A percentile compares a stretch with the other conserved stretches of the same genome.
Conservation (phyloP, 208 protist genomes). For the Leishmania tropica region DNA sequence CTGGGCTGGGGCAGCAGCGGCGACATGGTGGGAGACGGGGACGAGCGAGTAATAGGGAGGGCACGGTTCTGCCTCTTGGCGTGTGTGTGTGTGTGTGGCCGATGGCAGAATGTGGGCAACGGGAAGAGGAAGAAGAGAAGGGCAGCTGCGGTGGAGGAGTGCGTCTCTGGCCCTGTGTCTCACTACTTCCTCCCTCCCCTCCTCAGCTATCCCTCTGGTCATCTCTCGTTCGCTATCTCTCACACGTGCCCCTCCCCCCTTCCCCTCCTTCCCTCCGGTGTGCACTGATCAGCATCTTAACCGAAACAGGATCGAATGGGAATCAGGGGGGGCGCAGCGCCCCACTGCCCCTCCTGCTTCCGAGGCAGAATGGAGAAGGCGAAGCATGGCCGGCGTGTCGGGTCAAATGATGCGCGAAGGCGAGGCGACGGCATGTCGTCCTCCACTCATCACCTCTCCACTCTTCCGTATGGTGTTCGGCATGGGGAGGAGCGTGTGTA, state of each 20-base stretch:
- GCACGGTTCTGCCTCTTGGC: not conserved
- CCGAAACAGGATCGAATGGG: not conserved
- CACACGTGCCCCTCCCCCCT: not conserved
- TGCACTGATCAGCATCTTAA: not conserved
- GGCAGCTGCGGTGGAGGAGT: not conserved
- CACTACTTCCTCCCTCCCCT: not conserved
- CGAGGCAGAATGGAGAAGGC: too few relatives aligned
- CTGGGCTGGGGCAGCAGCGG: too few relatives aligned
- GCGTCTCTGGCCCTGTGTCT: not conserved
- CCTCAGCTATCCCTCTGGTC: not conserved
- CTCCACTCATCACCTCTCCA: not conserved
- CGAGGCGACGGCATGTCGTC: too few relatives aligned
- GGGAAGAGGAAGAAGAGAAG: too few relatives aligned
- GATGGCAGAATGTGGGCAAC: not conserved
- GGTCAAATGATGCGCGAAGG: too few relatives aligned
- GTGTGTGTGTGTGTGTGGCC: too few relatives aligned
- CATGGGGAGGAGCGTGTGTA: not conserved
- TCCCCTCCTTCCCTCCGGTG: not conserved
- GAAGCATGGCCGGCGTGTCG: not conserved
- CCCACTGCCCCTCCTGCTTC: not conserved
- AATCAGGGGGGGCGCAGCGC: not conserved
- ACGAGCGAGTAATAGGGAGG: not conserved
- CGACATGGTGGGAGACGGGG: not conserved
- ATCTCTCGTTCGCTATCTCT: not conserved
- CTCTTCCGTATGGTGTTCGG: not conserved